phyloP scores from a whole-genome alignment of 163 green algal genomes.

The Prototheca wickerhamii region DNA sequence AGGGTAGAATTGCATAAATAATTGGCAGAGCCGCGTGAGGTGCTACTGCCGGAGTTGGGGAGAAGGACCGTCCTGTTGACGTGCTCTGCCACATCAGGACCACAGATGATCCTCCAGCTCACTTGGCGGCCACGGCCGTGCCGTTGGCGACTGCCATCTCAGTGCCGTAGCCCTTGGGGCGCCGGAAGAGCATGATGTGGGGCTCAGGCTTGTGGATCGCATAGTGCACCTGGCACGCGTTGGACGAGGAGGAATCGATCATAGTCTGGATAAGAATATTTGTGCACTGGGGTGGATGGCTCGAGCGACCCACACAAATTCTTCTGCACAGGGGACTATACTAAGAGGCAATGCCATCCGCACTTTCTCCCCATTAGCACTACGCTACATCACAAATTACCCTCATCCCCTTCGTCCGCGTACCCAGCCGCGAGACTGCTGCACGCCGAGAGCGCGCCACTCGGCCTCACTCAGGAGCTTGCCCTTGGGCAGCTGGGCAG shows the following conservation, averaged over 20 bases:
- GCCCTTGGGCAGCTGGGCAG: constrained; percentile 63
- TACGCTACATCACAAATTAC: neutral
- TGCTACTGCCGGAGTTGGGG: too few relatives aligned
- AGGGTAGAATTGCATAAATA: too few relatives aligned
- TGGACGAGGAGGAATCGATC: too few relatives aligned
- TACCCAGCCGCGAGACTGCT: constrained; percentile 90
- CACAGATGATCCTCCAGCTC: neutral
- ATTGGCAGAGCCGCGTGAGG: too few relatives aligned
- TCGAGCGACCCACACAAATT: neutral
- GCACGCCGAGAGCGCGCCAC: constrained; percentile 85
- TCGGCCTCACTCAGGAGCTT: constrained; percentile 81
- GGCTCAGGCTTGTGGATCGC: constrained; percentile 83
- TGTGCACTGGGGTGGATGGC: neutral
- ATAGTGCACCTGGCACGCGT: constrained; percentile 64
- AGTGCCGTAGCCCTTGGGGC: constrained; percentile 1
- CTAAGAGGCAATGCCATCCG: neutral
- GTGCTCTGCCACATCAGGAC: too few relatives aligned
- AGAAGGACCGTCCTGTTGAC: too few relatives aligned
- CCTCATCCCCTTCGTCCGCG: neutral
- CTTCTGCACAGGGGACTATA: neutral
- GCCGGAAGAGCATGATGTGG: constrained; percentile 46
- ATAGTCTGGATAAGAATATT: neutral
- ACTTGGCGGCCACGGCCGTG: neutral
- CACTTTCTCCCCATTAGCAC: neutral
- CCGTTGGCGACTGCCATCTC: neutral